Base-by-base conservation (phyloP, 2,329 filamentous ascomycete species). In the Colletotrichum coccodes region DNA sequence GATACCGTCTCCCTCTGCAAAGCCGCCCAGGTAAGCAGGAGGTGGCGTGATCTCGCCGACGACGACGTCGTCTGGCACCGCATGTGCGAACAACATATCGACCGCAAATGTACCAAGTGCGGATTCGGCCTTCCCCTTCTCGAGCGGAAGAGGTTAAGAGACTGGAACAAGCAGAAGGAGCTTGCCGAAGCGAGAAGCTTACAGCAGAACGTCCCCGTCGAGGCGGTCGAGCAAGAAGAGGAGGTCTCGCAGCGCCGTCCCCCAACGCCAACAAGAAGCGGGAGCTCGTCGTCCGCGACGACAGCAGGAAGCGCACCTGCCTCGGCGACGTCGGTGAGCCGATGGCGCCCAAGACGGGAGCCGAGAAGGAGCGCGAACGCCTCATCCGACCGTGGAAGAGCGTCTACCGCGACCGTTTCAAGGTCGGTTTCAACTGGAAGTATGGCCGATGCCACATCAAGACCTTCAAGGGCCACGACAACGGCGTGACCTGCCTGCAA, bases 391-490 rank as follows among this genome's bases (percentile, higher is more conserved):
- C 63, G 92, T 99, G 96, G 96, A 99, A 99, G 80, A 94, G 97
- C 70, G 94, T 99, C 1, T 99, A 99, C 83, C 93, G 94, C 71
- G 95, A 98, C 78, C 90, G 94, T 18, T 98, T 95, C 85, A 96
- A 95, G 78, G 94, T 99, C 54, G 95, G 96, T 59, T 96, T 92
- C 69, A 98, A 98, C 79, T 99, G 96, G 96, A 97, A 97, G 79
- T 94, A 97, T 72, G 95, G 96, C 4, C 90, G 95, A 42, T 98
- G 92, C 81, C 91, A 91, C 7, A 92, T 93, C 73, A 94, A 92
- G 76, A 89, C 92, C 14, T 94, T 99, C 79, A 91, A 91, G 73
- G 95, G 95, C 1, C 86, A 98, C 79, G 91, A 89, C 12, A 98
- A 98, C 77, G 95, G 95, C 44, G 77, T 84, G 44, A 84, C 81